Evolutionary conservation across 352 stramenopile species (phyloP).

Genomic region (Globisporangium yorkense): DNA sequence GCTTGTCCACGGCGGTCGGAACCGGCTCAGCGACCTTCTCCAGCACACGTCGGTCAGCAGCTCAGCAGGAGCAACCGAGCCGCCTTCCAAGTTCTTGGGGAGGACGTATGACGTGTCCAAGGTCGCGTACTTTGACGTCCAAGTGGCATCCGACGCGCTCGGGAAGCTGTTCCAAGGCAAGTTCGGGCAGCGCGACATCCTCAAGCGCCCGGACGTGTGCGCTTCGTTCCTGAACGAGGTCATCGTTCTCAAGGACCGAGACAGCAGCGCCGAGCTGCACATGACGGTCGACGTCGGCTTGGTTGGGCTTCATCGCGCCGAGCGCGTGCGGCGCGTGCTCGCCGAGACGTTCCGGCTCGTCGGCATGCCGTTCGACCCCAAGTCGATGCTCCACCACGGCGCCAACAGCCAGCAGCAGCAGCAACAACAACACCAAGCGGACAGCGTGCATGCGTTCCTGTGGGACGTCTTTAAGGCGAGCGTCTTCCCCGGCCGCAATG

Average conservation of each 20-base stretch:
- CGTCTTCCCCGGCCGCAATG: slow-evolving; percentile 22
- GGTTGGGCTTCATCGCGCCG: slow-evolving; percentile 44
- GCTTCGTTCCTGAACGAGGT: slow-evolving; percentile 22
- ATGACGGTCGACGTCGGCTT: slow-evolving; percentile 35
- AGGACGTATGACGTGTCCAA: slow-evolving; percentile 49
- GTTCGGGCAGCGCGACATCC: slow-evolving; percentile 25
- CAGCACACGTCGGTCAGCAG: not conserved
- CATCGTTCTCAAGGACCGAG: slow-evolving; percentile 35
- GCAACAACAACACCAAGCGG: slow-evolving; percentile 4
- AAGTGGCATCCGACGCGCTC: slow-evolving; percentile 23
- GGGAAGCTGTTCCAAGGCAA: slow-evolving; percentile 33
- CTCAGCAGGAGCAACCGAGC: not conserved
- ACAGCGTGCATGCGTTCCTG: slow-evolving; percentile 33
- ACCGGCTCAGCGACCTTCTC: slow-evolving; percentile 30
- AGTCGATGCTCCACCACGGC: slow-evolving; percentile 25
- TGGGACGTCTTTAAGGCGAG: slow-evolving; percentile 52
- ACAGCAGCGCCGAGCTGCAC: slow-evolving; percentile 29
- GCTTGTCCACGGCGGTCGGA: slow-evolving; percentile 24
- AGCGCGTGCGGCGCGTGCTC: slow-evolving; percentile 44
- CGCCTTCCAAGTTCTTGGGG: slow-evolving; percentile 32
- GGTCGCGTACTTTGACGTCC: slow-evolving; percentile 53
- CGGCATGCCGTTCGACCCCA: slow-evolving; percentile 49
- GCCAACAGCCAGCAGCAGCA: not conserved
- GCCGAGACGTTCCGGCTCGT: slow-evolving; percentile 61
- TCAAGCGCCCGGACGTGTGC: slow-evolving; percentile 22